phyloP scores from a whole-genome alignment of 2,329 filamentous ascomycete species.

The Pseudopyricularia javanii region DNA sequence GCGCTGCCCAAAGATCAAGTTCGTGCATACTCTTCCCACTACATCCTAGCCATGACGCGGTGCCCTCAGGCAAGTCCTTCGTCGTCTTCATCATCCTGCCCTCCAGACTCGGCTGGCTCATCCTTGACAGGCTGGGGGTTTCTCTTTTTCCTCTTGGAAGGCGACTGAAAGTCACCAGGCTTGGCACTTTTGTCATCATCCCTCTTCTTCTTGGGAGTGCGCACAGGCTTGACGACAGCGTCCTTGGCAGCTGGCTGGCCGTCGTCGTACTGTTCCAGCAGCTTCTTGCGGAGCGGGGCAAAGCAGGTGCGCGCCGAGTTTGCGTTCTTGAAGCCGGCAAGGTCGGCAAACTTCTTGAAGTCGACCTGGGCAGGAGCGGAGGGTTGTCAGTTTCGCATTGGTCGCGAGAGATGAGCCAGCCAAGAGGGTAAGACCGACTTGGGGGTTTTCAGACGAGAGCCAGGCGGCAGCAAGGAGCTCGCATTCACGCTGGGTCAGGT shows the following conservation, averaged over 20 bases:
- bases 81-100: too few relatives aligned
- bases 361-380: conserved; percentile 5
- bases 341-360: conserved; percentile 6
- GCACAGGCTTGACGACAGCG: background rate
- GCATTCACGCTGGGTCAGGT: background rate
- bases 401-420: background rate
- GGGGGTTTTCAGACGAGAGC: background rate
- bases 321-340: conserved; percentile 7
- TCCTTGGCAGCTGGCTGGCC: background rate
- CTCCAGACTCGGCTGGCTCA: too few relatives aligned
- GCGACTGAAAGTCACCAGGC: background rate
- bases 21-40: too few relatives aligned
- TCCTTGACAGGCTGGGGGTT: too few relatives aligned
- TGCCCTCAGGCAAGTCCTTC: too few relatives aligned
- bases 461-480: conserved; percentile 2
- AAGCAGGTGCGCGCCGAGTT: conserved; percentile 35
- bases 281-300: conserved; percentile 40
- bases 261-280: conserved; percentile 27
- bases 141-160: background rate
- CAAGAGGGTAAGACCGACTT: background rate
- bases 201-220: background rate
- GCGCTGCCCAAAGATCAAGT: too few relatives aligned
- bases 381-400: background rate
- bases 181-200: background rate
- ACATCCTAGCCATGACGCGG: too few relatives aligned